Evolutionary conservation across 192 early-diverging fungal species (phyloP).

Genomic region (Coemansia sp.): DNA sequence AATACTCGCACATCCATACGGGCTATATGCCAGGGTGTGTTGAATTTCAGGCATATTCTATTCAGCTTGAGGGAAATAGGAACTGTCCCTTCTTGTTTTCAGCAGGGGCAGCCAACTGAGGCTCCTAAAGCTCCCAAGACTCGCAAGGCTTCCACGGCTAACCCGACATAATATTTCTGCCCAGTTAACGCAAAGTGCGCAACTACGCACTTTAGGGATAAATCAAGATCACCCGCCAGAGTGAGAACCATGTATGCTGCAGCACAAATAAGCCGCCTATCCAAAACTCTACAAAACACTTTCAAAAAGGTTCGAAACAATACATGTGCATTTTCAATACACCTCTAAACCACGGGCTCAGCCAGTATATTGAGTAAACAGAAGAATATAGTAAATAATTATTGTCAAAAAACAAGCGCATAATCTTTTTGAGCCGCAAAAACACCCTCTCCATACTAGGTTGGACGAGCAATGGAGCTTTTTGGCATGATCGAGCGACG

Average conservation of each 20-base stretch:
- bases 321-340: background rate
- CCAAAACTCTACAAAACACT: background rate
- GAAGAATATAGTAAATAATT: conserved; percentile 13
- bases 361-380: conserved; percentile 1
- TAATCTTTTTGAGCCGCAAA: background rate
- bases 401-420: conserved; percentile 6
- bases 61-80: no score
- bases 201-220: no score
- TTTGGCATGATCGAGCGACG: background rate
- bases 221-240: no score
- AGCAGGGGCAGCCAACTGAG: no score
- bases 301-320: background rate
- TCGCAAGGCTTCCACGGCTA: no score
- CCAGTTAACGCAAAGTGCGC: no score
- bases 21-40: no score
- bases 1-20: no score
- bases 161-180: no score
- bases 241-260: background rate
- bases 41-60: no score
- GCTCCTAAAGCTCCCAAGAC: no score
- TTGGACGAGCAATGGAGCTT: background rate
- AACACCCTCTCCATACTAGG: background rate
- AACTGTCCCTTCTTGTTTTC: no score
- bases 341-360: background rate
- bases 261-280: background rate